Evolutionary conservation across 257 asterid genomes (phyloP), one percentile per base, ranked within the genome.

Genomic region (Solanum pinnatisectum): DNA sequence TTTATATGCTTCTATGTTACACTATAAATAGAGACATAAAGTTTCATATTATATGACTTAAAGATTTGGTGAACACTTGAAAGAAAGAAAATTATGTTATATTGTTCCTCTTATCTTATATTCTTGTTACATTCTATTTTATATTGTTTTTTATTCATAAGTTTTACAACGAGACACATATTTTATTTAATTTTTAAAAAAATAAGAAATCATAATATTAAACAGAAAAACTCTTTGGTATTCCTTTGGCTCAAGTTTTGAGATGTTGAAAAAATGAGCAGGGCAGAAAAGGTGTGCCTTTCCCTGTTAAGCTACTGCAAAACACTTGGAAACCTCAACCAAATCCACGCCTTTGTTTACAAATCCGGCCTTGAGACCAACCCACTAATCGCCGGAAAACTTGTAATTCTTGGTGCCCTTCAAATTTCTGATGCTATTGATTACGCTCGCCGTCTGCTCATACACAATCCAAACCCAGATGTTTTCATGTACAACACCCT

Each of bases 401-500:
- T 96, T 32, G 83, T 95, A 87, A 94, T 93, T 87, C 94, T 92
- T 87, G 94, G 95, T 92, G 91, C 96, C 60, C 92, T 93, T 42
- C 86, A 90, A 46, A 93, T 96, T 87, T 72, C 94, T 32, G 94
- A 85, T 78, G 92, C 95, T 33, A 93, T 93, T 79, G 90, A 91
- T 78, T 93, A 96, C 71, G 96, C 98, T 59, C 89, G 85, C 42
- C 92, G 90, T 86, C 90, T 96, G 87, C 92, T 95, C 44, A 87
- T 32, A 71, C 85, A 79, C 91, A 23, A 89, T 87, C 94, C 90
- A 8, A 89, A 92, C 84, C 94, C 98, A 35, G 98, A 96, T 88
- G 79, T 92, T 39, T 95, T 95, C 96, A 95, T 95, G 98, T 95
- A 93, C 93, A 96, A 95, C 90, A 89, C 98, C 82, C 92, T 96